Evolutionary conservation across 2,329 filamentous ascomycete genomes (phyloP).

Genomic region (Lachnellula subtilissima): DNA sequence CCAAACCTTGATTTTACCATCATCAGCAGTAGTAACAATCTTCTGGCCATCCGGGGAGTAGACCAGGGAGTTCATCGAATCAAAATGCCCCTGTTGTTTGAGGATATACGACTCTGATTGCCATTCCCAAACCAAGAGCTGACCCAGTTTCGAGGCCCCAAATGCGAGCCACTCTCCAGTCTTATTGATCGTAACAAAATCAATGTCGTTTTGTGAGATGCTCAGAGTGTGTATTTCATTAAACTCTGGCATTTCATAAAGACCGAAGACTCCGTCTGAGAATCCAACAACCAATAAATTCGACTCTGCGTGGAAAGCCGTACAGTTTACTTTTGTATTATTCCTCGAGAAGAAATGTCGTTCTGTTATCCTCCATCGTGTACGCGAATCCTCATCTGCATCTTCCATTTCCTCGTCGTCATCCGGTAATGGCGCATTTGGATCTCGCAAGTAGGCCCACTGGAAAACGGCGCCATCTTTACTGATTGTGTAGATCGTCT

Average conservation of each 20-base stretch:
- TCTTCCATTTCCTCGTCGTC: slow-evolving; percentile 57
- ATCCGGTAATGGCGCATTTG: slow-evolving; percentile 47
- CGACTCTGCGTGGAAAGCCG: slow-evolving; percentile 79
- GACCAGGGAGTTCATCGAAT: slow-evolving; percentile 86
- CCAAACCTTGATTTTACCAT: slow-evolving; percentile 99
- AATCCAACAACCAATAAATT: slow-evolving; percentile 96
- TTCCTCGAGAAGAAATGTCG: slow-evolving; percentile 93
- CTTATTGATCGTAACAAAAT: slow-evolving; percentile 90
- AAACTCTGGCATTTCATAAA: slow-evolving; percentile 95
- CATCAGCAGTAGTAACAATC: slow-evolving; percentile 89
- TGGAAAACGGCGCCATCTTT: slow-evolving; percentile 95
- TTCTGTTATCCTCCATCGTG: slow-evolving; percentile 87
- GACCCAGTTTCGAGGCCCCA: slow-evolving; percentile 88
- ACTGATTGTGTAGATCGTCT: slow-evolving; percentile 92
- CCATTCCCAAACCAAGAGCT: slow-evolving; percentile 99
- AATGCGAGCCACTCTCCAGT: slow-evolving; percentile 97
- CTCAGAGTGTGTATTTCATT: slow-evolving; percentile 88
- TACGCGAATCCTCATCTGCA: slow-evolving; percentile 58
- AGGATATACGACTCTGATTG: slow-evolving; percentile 98
- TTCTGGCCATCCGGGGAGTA: slow-evolving; percentile 93
- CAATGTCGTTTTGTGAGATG: slow-evolving; percentile 95
- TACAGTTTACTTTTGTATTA: slow-evolving; percentile 79
- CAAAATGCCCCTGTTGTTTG: slow-evolving; percentile 96
- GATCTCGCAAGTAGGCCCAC: slow-evolving; percentile 74
- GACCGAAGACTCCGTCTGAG: slow-evolving; percentile 85